Conservation (phyloP, 495 filamentous ascomycete species). For the Staphylotrichum tortipilum region DNA sequence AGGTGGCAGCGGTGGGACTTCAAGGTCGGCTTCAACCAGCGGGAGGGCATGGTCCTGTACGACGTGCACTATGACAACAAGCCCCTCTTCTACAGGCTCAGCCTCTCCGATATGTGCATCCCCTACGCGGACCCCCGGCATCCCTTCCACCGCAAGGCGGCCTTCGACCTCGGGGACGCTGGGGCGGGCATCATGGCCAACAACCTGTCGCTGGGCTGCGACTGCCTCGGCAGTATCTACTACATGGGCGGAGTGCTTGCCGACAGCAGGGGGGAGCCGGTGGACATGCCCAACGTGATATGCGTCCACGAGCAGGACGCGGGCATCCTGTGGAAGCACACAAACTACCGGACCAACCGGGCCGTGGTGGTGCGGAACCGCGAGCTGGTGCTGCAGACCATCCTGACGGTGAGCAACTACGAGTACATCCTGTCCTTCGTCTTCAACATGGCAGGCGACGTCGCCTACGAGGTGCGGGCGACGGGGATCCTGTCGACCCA, state of each 20-base stretch:
- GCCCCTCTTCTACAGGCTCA: slow-evolving; percentile 59
- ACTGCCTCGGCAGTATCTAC: slow-evolving; percentile 68
- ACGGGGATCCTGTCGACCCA: slow-evolving; percentile 82
- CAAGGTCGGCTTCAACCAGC: slow-evolving; percentile 62
- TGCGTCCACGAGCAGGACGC: slow-evolving; percentile 71
- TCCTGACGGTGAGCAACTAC: slow-evolving; percentile 73
- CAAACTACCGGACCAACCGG: slow-evolving; percentile 64
- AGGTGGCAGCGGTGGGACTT: slow-evolving; percentile 68
- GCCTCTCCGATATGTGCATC: slow-evolving; percentile 68
- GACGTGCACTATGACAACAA: slow-evolving; percentile 62
- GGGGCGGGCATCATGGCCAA: slow-evolving; percentile 69
- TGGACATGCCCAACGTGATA: slow-evolving; percentile 60
- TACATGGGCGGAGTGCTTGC: slow-evolving; percentile 56
- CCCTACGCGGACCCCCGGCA: slow-evolving; percentile 66
- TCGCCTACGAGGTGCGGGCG: slow-evolving; percentile 72
- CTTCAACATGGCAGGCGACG: slow-evolving; percentile 76
- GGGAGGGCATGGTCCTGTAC: slow-evolving; percentile 62
- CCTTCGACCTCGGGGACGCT: slow-evolving; percentile 71
- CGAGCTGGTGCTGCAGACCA: slow-evolving; percentile 68
- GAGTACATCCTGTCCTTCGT: slow-evolving; percentile 80
- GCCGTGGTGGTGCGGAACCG: slow-evolving; percentile 59
- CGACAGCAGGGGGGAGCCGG: slow-evolving; percentile 48
- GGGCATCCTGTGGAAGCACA: slow-evolving; percentile 76
- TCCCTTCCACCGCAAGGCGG: slow-evolving; percentile 68
- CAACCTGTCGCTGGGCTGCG: slow-evolving; percentile 60